These are phyloP conservation scores for Aspergillus tanneri DNA, from an alignment of 2,329 filamentous ascomycete genomes.

Conservation along the genomic window DNA sequence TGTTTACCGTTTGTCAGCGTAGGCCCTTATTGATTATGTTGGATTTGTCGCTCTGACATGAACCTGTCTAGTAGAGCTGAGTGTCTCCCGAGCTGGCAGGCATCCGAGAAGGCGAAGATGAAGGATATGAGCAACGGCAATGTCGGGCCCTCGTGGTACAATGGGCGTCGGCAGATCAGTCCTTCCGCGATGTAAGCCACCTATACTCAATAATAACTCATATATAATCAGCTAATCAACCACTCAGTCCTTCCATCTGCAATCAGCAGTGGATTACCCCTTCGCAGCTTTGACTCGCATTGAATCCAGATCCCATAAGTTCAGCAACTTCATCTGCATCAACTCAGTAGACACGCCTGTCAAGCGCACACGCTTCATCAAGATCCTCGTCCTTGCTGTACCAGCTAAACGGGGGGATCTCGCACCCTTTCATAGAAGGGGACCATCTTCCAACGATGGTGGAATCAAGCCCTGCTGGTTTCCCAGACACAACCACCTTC, in stretches of 20 bases:
- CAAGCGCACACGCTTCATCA: neutral
- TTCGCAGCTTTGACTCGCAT: neutral
- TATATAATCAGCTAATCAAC: neutral
- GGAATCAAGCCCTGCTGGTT: neutral
- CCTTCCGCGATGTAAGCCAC: constrained; percentile 16
- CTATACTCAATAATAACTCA: no score
- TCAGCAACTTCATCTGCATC: neutral
- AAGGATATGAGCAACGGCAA: constrained; percentile 14
- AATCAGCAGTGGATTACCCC: neutral
- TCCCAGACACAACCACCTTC: neutral
- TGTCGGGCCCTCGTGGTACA: constrained; percentile 13
- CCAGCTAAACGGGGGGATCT: neutral
- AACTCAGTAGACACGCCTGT: neutral
- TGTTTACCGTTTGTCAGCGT: constrained; percentile 15
- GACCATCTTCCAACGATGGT: neutral
- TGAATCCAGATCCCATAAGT: neutral
- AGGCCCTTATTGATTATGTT: neutral
- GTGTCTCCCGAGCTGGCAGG: constrained; percentile 2
- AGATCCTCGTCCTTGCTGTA: neutral
- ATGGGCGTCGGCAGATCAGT: constrained; percentile 16
- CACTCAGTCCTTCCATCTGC: neutral
- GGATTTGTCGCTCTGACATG: neutral
- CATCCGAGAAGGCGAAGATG: constrained; percentile 9
- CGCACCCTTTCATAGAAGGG: neutral
- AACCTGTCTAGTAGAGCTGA: constrained; percentile 10